Base-by-base conservation (phyloP, 2,329 filamentous ascomycete genomes). In the Eurotiales sp. region DNA sequence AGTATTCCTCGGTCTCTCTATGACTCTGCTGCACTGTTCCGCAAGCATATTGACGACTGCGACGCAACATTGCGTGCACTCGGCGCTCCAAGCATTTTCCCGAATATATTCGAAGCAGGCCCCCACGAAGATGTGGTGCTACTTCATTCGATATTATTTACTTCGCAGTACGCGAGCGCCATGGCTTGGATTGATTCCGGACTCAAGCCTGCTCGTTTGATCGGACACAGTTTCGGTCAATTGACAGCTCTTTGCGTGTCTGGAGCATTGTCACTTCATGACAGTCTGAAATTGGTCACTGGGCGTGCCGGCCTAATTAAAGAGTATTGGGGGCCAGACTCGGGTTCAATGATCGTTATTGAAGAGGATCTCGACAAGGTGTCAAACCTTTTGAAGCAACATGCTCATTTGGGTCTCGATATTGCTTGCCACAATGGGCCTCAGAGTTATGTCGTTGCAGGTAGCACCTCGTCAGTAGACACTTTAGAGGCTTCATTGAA, bases 391-490 rank as follows among this genome's bases (percentile, higher is more conserved):
- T 21, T 6, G 11, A 36, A 14, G 4, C 21, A 17, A 17, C 19
- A 44, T 2, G 29, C n/a, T 10, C 8, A 12, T 15, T 6, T 21
- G 8, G 29, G 15, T 6, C n/a, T 46, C 11, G 43, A 46, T 3
- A 36, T 46, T 15, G 43, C 43, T 3, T 46, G 43, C 7, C 21
- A 46, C 11, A 46, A 46, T 15, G 43, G 43, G 12, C 43, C 43
- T 34, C 14, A 10, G 23, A 12, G 10, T 10, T 19, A 22, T n/a
- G 43, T 46, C 21, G 11, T 46, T n/a, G 43, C 25, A 4, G 25
- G 43, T 14, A 23, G 22, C 14, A 21, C 14, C 12, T 14, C 41
- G 3, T 44, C 41, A 7, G 15, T 8, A 3, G 25, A 44, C 19
- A 27, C 29, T 30, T 30, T 44, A 15, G 41, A 44, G 25, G 15